Percentiles rank a stretch among this genome's conserved stretches.
Evolutionary conservation across 257 asterid species (phyloP).

Genomic region (Verbena officinalis): DNA sequence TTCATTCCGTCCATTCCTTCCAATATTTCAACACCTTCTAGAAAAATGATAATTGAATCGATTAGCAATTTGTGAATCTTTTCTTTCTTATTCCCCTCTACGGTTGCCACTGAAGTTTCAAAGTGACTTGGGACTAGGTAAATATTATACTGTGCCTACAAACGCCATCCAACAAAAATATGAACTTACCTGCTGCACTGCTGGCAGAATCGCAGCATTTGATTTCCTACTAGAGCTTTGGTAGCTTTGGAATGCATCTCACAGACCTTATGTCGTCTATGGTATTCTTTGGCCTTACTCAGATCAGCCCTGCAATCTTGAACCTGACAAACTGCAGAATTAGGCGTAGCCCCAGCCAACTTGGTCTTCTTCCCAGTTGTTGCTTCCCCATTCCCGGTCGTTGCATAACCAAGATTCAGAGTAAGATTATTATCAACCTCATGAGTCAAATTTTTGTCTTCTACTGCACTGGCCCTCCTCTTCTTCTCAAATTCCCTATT

Average conservation of each 20-base stretch:
- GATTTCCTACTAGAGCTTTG: constrained; percentile 63
- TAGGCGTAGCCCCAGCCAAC: constrained; percentile 36
- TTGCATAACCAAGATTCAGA: constrained; percentile 50
- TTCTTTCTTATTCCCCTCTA: neutral
- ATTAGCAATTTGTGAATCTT: constrained; percentile 1
- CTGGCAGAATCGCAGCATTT: constrained; percentile 87
- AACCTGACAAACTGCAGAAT: constrained; percentile 66
- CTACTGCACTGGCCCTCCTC: constrained; percentile 47
- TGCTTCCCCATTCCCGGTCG: constrained; percentile 35
- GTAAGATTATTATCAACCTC: constrained; percentile 41
- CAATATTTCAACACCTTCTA: neutral
- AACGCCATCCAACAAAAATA: too few species aligned
- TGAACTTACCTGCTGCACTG: constrained; percentile 79
- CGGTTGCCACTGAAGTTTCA: neutral
- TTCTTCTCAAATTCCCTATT: constrained; percentile 57
- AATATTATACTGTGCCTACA: constrained; percentile 2
- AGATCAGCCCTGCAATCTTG: constrained; percentile 74
- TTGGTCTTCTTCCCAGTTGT: constrained; percentile 69
- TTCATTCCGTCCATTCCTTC: constrained; percentile 3
- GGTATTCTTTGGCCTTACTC: constrained; percentile 76
- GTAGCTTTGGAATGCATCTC: constrained; percentile 75
- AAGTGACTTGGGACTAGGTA: neutral
- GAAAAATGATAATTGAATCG: neutral
- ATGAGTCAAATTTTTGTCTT: constrained; percentile 31
- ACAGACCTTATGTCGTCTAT: constrained; percentile 81